Evolutionary conservation across 495 filamentous ascomycete species (phyloP).

Genomic region (Penicillium mononematosum): DNA sequence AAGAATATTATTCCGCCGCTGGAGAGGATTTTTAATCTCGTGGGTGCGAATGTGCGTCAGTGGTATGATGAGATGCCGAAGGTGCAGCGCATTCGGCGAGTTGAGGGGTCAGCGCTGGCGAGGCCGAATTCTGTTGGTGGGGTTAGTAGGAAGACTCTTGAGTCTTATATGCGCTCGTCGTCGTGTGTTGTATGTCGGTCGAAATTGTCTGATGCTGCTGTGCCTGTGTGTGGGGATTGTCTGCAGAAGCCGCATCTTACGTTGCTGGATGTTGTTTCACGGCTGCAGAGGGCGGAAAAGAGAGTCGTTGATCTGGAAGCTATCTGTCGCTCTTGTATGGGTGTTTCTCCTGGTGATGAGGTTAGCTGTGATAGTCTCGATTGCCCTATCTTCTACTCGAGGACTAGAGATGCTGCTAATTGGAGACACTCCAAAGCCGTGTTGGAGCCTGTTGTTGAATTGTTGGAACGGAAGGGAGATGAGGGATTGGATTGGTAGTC

Average conservation of each 20-base stretch:
- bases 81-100: constrained; percentile 65
- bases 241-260: constrained; percentile 53
- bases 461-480: constrained; percentile 50
- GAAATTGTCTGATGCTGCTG: constrained; percentile 54
- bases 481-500: constrained; percentile 46
- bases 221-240: constrained; percentile 64
- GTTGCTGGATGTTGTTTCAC: constrained; percentile 57
- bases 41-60: constrained; percentile 83
- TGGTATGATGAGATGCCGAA: constrained; percentile 99
- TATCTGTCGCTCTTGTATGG: constrained; percentile 81
- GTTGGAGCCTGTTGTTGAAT: constrained; percentile 54
- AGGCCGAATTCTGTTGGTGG: constrained; percentile 2
- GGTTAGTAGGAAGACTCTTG: constrained; percentile 48
- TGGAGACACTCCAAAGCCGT: constrained; percentile 57
- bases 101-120: constrained; percentile 35
- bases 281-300: constrained; percentile 62
- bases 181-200: constrained; percentile 74
- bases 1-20: constrained; percentile 95
- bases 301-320: constrained; percentile 63
- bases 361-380: constrained; percentile 86
- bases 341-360: constrained; percentile 66
- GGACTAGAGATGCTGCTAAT: constrained; percentile 66
- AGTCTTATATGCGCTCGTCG: constrained; percentile 81
- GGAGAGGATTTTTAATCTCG: constrained; percentile 94
- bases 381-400: constrained; percentile 89